Base-by-base conservation (phyloP, 2,329 filamentous ascomycete genomes). In the Verticillium isaacii region DNA sequence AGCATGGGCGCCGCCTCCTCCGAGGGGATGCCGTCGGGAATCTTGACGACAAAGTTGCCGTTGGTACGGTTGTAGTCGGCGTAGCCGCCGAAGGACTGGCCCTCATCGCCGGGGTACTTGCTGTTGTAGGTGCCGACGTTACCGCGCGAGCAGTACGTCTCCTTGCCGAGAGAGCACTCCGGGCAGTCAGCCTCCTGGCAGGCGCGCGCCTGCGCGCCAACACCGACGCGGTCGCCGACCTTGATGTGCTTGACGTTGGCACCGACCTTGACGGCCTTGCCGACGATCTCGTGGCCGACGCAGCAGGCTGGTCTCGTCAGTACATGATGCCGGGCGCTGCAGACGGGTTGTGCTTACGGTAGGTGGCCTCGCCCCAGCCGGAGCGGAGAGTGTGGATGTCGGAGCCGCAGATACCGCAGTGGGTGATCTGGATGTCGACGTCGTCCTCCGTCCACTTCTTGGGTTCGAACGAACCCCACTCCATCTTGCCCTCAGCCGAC, bases 261-360 rank as follows among this genome's bases (percentile, higher is more conserved):
- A n/a, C 89, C 89, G 65, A 92, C 85, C 52, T 86, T 84, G 66
- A 91, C 75, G 17, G 88, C 88, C 66, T 82, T 85, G 66, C 89
- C 89, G 64, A 92, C 82, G 67, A 92, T 89, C 75, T 92, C 89
- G 57, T 58, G 57, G 23, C 57, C 57, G 34, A 58, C 57, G 19
- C 45, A 52, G 45, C 45, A 52, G 45, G 45, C 45, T 52, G n/a
- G 8, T 23, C 12, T 52, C 14, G 45, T 52, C n/a, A 52, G 45
- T 52, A 23, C 19, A 14, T 52, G 45, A 23, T 19, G 9, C 19
- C 9, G 23, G 45, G 3, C 17, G 12, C n/a, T 14, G 1, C 2
- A 4, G 19, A 9, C 7, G 11, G 19, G 12, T 19, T 8, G 3
- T 52, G 68, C 74, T 58, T 68, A 75, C 75, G 74, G 62, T 78